Base-by-base conservation (phyloP, 768 basidiomycete species). In the Hygrophoropsis aurantiaca region DNA sequence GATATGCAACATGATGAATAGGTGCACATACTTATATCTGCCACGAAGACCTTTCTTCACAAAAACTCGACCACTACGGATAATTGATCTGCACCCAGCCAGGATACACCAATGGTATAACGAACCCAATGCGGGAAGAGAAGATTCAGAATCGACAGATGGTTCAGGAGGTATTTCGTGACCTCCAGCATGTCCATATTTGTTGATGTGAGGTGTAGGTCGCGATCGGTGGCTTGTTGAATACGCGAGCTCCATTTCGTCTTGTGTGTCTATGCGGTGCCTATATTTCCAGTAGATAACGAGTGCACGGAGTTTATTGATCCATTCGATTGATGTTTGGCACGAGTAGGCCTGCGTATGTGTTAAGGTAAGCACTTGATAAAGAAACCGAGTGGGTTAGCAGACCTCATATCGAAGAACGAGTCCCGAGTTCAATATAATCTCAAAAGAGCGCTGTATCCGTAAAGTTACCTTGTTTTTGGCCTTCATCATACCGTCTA, bases 71-170 rank as follows among this genome's bases (percentile, higher is more conserved):
- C 92, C 91, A 7, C 80, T 74, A 58, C 84, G 84, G 33, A 84
- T 62, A 39, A 94, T 81, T 5, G 90, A 75, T 49, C 81, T 79
- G 58, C 95, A 97, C 1, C 81, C 83, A 30, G 87, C 80, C 51
- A 94, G 62, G 2, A 86, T 74, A 59, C 95, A 97, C 93, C 90
- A 93, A 56, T 89, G 88, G 74, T 89, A 94, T 37, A 93, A 64
- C 1, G 76, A 71, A 40, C 77, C 71, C 39, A 94, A 68, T 11
- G 80, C 77, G 3, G 82, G 77, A 33, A 81, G 68, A 7, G 78
- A 73, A 9, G 74, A 71, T 19, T 80, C 79, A 13, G 74, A 67
- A 56, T 82, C 76, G 1, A 72, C 66, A 1, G 80, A 77, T 10
- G 76, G 64, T 51, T 81, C 80, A n/a, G 78, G 78, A 19, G 71